These are phyloP conservation scores for Babjeviella inositovora DNA, from an alignment of 805 yeast species.

Conservation along the genomic window DNA sequence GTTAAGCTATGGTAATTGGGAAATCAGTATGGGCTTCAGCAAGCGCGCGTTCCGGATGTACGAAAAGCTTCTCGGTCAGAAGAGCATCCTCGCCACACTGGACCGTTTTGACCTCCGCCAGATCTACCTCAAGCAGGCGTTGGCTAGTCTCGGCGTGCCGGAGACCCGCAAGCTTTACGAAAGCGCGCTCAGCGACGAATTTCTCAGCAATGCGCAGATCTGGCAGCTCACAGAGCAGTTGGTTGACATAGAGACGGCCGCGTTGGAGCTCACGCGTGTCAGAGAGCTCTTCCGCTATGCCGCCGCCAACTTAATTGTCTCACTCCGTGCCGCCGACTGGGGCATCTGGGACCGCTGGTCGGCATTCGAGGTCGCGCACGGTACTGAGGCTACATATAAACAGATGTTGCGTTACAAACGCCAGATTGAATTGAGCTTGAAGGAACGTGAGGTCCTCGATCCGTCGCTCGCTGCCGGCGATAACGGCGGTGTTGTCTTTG, in stretches of 20 bases:
- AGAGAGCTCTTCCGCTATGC: constrained; percentile 47
- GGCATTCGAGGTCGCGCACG: constrained; percentile 54
- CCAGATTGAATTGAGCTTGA: constrained; percentile 12
- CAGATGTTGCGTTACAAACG: constrained; percentile 56
- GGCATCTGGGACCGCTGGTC: constrained; percentile 72
- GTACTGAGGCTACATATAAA: constrained; percentile 57
- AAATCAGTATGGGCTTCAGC: constrained; percentile 34
- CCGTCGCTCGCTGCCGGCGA: constrained; percentile 5
- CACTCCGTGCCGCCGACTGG: constrained; percentile 6
- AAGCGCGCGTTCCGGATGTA: constrained; percentile 32
- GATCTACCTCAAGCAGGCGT: constrained; percentile 20
- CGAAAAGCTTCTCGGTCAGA: constrained; percentile 17
- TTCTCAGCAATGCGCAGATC: no score
- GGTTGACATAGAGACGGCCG: constrained; percentile 34
- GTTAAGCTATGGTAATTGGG: constrained; percentile 44
- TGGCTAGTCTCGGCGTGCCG: constrained; percentile 18
- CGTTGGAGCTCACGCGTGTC: constrained; percentile 40
- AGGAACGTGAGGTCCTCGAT: constrained; percentile 7
- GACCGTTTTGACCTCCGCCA: constrained; percentile 24
- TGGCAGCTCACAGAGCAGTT: constrained; percentile 32
- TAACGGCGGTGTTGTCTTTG: constrained; percentile 25
- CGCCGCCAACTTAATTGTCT: constrained; percentile 14
- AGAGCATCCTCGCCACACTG: constrained; percentile 9
- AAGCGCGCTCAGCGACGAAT: no score
- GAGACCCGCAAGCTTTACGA: constrained; percentile 16